Evolutionary conservation across 345 rosid genomes (phyloP), one percentile per base, ranked within the genome.

Genomic region (Theobroma cacao): DNA sequence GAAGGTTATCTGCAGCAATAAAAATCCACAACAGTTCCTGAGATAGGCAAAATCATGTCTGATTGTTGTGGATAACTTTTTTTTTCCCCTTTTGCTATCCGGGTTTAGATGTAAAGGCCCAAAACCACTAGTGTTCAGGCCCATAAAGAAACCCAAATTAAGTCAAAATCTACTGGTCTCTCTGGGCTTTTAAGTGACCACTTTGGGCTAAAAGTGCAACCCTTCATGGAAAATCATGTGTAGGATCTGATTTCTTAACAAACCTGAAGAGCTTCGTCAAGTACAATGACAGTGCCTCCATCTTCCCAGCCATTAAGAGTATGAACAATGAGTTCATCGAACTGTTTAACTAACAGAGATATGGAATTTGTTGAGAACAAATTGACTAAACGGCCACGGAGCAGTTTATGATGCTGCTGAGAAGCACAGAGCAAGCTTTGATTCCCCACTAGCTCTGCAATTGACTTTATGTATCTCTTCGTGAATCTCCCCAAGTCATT

Each of bases 391-490:
- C 87, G 87, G 62, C 85, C 72, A 13, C 97, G 97, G 48, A 94
- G 86, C 43, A 87, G 72, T 78, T 86, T 91, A 80, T 94, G 98
- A 26, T 89, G 93, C 24, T 86, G 87, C 18, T 84, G 90, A 13
- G 93, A 81, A 72, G 98, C 92, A 79, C 97, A 91, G 0, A 93
- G 87, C 28, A 95, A 81, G 87, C 97, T 94, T 13, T 84, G 81
- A 58, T 87, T 84, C 30, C 95, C 97, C 14, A 91, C 87, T 53
- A 94, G 86, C 72, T 80, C 81, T 7, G 88, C 96, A 58, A 91
- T 90, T 5, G 97, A 92, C 77, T 74, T 92, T 4, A 90, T 88
- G 75, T 92, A 94, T 72, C 86, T 89, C 84, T 94, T 94, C 0
- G 87, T 90, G 79, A 92, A 92, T 79, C 76, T 88, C 11, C 90